These are phyloP conservation scores for Pascua guehoae DNA, from an alignment of 1,284 basidiomycete genomes.

Conservation along the genomic window DNA sequence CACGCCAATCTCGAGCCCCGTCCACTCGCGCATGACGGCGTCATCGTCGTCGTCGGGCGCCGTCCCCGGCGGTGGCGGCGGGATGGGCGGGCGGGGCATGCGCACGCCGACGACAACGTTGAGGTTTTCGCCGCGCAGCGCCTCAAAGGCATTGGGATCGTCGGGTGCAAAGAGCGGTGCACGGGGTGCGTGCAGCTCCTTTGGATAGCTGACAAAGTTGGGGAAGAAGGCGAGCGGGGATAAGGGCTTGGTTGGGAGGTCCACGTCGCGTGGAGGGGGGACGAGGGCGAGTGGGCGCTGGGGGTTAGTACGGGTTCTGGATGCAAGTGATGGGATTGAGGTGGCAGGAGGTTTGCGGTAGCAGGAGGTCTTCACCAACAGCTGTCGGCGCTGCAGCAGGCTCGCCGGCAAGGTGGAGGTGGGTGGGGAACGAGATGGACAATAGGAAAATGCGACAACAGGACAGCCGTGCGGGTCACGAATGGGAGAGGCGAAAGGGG, in stretches of 20 bases:
- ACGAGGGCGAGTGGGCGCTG: slow-evolving; percentile 16
- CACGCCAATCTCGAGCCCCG: slow-evolving; percentile 18
- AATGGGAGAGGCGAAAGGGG: no score
- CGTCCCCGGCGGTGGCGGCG: not conserved
- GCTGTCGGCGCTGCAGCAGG: no score
- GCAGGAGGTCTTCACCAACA: no score
- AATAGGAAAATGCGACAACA: no score
- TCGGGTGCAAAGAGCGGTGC: slow-evolving; percentile 22
- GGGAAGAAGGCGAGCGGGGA: slow-evolving; percentile 36
- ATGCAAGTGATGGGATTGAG: not conserved
- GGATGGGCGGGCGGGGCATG: slow-evolving; percentile 28
- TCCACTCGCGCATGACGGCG: slow-evolving; percentile 17
- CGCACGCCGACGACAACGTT: slow-evolving; percentile 37
- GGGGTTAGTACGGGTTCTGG: not conserved
- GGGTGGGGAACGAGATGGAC: no score
- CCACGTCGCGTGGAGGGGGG: slow-evolving; percentile 1
- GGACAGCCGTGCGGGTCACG: no score
- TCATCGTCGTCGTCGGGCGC: slow-evolving; percentile 13
- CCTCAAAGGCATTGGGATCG: slow-evolving; percentile 20
- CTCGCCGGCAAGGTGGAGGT: no score
- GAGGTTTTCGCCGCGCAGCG: slow-evolving; percentile 28
- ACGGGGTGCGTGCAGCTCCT: slow-evolving; percentile 26
- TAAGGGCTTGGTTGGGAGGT: slow-evolving; percentile 27
- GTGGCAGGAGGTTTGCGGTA: no score
- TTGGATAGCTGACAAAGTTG: slow-evolving; percentile 41